Conservation (phyloP, 768 basidiomycete genomes). For the Lactarius hatsudake region DNA sequence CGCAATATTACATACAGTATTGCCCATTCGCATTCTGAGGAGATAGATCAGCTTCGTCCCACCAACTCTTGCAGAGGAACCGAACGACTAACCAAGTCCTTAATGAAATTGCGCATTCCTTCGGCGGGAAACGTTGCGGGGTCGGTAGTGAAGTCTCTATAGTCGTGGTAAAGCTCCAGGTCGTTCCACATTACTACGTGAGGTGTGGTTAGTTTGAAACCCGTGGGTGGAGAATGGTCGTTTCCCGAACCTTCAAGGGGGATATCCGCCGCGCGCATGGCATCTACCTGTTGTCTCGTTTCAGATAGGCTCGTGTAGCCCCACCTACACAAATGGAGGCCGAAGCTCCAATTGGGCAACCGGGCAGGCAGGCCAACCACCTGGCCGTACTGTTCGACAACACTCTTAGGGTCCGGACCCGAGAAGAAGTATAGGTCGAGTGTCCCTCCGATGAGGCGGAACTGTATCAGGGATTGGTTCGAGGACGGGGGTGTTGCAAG, state of each 20-base stretch:
- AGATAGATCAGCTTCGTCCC: background rate
- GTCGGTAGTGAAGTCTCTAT: slow-evolving; percentile 67
- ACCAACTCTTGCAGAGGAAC: background rate
- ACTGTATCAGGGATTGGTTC: slow-evolving; percentile 62
- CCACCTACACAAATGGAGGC: slow-evolving; percentile 72
- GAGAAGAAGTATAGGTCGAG: slow-evolving; percentile 78
- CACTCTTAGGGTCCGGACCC: slow-evolving; percentile 48
- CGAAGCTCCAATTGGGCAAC: slow-evolving; percentile 75
- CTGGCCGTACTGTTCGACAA: slow-evolving; percentile 67
- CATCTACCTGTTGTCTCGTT: slow-evolving; percentile 50
- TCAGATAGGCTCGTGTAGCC: slow-evolving; percentile 54
- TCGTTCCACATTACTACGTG: slow-evolving; percentile 72
- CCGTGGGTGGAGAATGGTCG: background rate
- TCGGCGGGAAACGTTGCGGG: slow-evolving; percentile 58
- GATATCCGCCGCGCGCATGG: slow-evolving; percentile 64
- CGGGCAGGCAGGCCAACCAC: slow-evolving; percentile 67
- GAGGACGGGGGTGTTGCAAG: slow-evolving; percentile 57
- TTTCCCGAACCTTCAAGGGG: slow-evolving; percentile 63
- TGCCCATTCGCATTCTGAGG: slow-evolving; percentile 46
- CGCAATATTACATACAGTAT: slow-evolving; percentile 37
- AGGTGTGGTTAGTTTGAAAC: background rate
- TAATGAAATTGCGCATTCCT: slow-evolving; percentile 53
- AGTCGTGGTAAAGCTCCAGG: slow-evolving; percentile 68
- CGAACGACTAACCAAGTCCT: slow-evolving; percentile 47
- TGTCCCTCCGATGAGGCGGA: slow-evolving; percentile 70